Evolutionary conservation across 495 filamentous ascomycete genomes (phyloP).

Genomic region (Terfezia boudieri): DNA sequence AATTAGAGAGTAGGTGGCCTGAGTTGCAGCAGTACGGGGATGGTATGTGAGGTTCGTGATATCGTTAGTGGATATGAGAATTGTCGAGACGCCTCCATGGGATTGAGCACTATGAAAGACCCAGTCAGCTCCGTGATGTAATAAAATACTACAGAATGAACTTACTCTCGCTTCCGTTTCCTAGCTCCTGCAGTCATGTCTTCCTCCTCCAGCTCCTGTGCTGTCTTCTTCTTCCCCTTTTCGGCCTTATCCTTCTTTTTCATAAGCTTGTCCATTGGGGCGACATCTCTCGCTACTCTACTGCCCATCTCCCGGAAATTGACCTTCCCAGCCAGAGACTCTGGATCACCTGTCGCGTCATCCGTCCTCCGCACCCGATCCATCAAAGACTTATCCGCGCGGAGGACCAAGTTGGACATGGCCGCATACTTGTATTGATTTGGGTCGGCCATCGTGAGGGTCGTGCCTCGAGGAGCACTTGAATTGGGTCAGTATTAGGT

Average conservation of each 20-base stretch:
- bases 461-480: slow-evolving; percentile 1
- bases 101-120: slow-evolving; percentile 29
- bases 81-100: slow-evolving; percentile 39
- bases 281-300: slow-evolving; percentile 53
- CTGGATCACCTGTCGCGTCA: slow-evolving; percentile 89
- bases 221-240: slow-evolving; percentile 41
- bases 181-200: slow-evolving; percentile 67
- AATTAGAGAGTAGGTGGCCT: slow-evolving; percentile 90
- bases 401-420: slow-evolving; percentile 99
- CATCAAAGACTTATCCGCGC: slow-evolving; percentile 92
- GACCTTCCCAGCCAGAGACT: slow-evolving; percentile 85
- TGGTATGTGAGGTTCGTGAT: slow-evolving; percentile 68
- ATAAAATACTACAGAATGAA: background rate
- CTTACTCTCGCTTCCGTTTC: slow-evolving; percentile 43
- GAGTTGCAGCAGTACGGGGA: slow-evolving; percentile 74
- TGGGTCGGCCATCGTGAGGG: slow-evolving; percentile 55
- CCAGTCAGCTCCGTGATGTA: background rate
- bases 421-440: slow-evolving; percentile 99
- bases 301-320: slow-evolving; percentile 86
- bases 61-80: slow-evolving; percentile 66
- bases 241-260: slow-evolving; percentile 41
- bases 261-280: slow-evolving; percentile 49
- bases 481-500: background rate
- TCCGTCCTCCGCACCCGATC: slow-evolving; percentile 52
- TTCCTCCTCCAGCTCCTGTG: slow-evolving; percentile 67